phyloP scores from a whole-genome alignment of 2,329 filamentous ascomycete species.

The Phyllosticta ampelicida region DNA sequence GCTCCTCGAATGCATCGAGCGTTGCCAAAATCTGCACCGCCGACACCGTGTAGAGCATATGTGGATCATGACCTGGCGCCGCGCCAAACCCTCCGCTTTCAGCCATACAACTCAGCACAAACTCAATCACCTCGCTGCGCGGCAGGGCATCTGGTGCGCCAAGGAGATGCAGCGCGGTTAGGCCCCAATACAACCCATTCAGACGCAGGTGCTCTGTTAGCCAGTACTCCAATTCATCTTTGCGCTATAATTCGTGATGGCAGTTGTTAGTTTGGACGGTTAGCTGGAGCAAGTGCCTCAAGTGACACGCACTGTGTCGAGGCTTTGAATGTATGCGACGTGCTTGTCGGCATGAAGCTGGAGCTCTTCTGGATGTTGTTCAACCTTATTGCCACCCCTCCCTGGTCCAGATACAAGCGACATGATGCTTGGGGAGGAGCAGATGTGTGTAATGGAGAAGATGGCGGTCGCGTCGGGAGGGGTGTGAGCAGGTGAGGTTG shows the following conservation, averaged over 20 bases:
- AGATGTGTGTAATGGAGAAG: neutral
- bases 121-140: slow-evolving; percentile 70
- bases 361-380: slow-evolving; percentile 35
- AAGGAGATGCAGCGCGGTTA: slow-evolving; percentile 79
- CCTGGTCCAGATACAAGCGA: slow-evolving; percentile 51
- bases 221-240: slow-evolving; percentile 96
- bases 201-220: slow-evolving; percentile 92
- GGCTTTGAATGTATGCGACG: slow-evolving; percentile 83
- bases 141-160: slow-evolving; percentile 71
- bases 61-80: slow-evolving; percentile 85
- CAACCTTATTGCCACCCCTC: slow-evolving; percentile 34
- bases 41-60: slow-evolving; percentile 93
- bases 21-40: slow-evolving; percentile 87
- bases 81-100: slow-evolving; percentile 86
- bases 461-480: neutral
- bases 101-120: slow-evolving; percentile 90
- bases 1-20: slow-evolving; percentile 70
- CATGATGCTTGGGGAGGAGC: slow-evolving; percentile 30
- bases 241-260: slow-evolving; percentile 46
- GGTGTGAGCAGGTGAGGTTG: neutral
- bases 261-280: neutral
- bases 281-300: neutral
- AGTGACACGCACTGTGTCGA: slow-evolving; percentile 60
- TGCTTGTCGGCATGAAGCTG: slow-evolving; percentile 54
- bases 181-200: slow-evolving; percentile 93